phyloP scores from a whole-genome alignment of 176 grass and related monocot genomes.

The Avena eriantha region DNA sequence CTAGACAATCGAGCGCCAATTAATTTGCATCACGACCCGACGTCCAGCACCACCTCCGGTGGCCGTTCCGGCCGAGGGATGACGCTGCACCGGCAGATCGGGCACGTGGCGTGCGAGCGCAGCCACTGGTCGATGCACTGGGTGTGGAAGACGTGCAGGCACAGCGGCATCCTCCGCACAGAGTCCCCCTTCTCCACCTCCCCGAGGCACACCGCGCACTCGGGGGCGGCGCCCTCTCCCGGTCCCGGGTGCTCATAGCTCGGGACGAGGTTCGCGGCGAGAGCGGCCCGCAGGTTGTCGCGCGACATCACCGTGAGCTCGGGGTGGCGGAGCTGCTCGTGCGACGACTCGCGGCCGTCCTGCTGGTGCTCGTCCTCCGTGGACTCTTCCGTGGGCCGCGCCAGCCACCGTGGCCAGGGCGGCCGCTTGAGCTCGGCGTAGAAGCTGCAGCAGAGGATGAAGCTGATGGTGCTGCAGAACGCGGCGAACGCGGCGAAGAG shows the following conservation, averaged over 20 bases:
- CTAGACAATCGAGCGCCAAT: background rate
- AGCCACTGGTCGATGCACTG: constrained; percentile 61
- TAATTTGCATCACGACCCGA: background rate
- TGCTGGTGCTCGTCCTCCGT: background rate
- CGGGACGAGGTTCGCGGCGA: constrained; percentile 25
- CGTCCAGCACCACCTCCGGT: constrained; percentile 25
- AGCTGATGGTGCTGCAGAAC: constrained; percentile 14
- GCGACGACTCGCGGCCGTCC: constrained; percentile 8
- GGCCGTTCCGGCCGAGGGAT: constrained; percentile 18
- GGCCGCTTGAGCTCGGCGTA: constrained; percentile 44
- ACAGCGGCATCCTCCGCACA: constrained; percentile 49
- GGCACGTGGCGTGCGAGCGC: constrained; percentile 44
- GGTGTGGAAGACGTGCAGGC: constrained; percentile 60
- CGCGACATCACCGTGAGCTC: constrained; percentile 40
- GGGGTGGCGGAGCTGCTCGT: background rate
- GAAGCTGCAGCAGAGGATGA: constrained; percentile 54
- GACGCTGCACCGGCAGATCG: constrained; percentile 47
- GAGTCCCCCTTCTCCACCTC: constrained; percentile 44
- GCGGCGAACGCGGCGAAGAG: constrained; percentile 40
- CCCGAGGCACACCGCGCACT: constrained; percentile 62
- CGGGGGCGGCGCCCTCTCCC: background rate
- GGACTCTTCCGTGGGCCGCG: background rate
- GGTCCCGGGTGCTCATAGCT: constrained; percentile 39
- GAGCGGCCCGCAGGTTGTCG: constrained; percentile 22
- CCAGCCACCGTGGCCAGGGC: constrained; percentile 42